Base-by-base conservation (phyloP, 148 eudicot genomes). In the Silene latifolia region DNA sequence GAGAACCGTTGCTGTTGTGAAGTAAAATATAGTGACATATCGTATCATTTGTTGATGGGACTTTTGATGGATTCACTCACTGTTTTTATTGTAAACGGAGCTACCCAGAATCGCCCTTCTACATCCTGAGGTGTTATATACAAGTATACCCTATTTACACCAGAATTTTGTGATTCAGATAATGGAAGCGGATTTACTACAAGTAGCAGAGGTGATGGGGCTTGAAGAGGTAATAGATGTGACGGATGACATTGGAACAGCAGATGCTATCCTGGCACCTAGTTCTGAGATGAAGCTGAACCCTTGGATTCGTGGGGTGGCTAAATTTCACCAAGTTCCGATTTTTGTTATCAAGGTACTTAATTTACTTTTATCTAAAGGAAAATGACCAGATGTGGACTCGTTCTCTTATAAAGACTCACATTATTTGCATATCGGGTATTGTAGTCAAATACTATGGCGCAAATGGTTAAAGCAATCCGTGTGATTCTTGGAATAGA, bases 401-500 rank as follows among this genome's bases (percentile, higher is more conserved):
- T 13, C n/a, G 29, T 64, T 59, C 8, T 57, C 42, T 72, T 53
- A 69, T 10, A 27, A 59, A 17, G 71, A 17, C 32, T 39, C 32
- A 13, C 61, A 5, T 63, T 18, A 59, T 72, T 42, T 12, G n/a
- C 48, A n/a, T 65, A 25, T 73, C 24, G 74, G 76, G 65, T 65
- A 64, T 4, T 88, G 80, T 87, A 95, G 97, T 92, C 96, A 61
- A 92, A 85, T 80, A 89, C 97, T 62, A 90, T 95, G 97, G 96
- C 97, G 61, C 96, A 92, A 82, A 90, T 95, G 92, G 96, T 92
- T 3, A 95, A 95, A 85, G 99, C 99, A 61, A 80, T 95, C 60
- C 97, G 88, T n/a, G 88, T 87, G 92, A 95, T 95, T 80, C 89
- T 95, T 73, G 94, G 83, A 27, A 85, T 82, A 80, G 91, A 87